Conservation (phyloP, 768 basidiomycete species). For the Psilocybe sp. region DNA sequence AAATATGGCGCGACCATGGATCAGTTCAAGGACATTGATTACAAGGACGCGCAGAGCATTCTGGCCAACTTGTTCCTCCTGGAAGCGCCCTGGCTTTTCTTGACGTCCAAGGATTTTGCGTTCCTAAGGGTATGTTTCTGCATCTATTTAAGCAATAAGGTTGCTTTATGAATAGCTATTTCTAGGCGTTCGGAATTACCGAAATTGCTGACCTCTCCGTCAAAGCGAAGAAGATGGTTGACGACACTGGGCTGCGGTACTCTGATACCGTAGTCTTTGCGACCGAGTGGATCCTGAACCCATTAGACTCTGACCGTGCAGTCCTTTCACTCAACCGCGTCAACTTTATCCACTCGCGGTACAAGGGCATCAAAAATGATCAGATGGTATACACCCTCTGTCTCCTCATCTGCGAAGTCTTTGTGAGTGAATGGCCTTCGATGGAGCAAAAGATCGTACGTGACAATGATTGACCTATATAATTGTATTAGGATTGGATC, state of each 20-base stretch:
- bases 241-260: conserved; percentile 1
- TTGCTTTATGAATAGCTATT: not conserved
- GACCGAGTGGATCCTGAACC: conserved; percentile 1
- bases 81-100: conserved; percentile 1
- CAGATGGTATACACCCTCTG: not conserved
- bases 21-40: not conserved
- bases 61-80: not conserved
- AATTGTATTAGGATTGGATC: not conserved
- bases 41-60: conserved; percentile 1
- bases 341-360: conserved; percentile 1
- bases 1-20: not conserved
- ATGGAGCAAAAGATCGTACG: not conserved
- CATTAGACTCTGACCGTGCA: conserved; percentile 1
- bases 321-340: conserved; percentile 2
- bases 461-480: not conserved
- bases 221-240: conserved; percentile 4
- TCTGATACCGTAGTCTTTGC: conserved; percentile 4
- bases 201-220: conserved; percentile 2
- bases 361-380: conserved; percentile 1
- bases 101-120: not conserved
- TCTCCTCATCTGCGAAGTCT: conserved; percentile 1
- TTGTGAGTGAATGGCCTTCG: not conserved
- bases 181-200: not conserved
- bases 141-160: not conserved
- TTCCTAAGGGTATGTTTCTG: not conserved